A percentile compares a stretch with the other conserved stretches of the same genome.
phyloP scores from a whole-genome alignment of 768 basidiomycete species.

The Mycena latifolia region DNA sequence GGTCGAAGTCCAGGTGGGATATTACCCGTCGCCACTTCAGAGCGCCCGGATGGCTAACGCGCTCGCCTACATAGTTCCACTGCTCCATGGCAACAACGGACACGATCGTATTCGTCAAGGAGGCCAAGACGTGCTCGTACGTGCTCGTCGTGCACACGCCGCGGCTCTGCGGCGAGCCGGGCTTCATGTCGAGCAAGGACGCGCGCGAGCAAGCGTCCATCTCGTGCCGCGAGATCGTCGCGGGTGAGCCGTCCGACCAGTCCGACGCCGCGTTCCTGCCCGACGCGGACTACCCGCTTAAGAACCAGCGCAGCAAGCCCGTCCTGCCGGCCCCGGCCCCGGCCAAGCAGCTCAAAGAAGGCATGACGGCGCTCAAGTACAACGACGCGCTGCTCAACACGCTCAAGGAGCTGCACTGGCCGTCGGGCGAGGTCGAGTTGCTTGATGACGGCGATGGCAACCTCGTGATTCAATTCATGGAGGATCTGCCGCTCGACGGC shows the following conservation, averaged over 20 bases:
- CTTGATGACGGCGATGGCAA: constrained; percentile 55
- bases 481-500: constrained; percentile 51
- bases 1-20: constrained; percentile 90
- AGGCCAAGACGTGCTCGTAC: constrained; percentile 94
- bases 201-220: constrained; percentile 76
- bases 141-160: constrained; percentile 96
- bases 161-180: constrained; percentile 92
- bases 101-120: constrained; percentile 91
- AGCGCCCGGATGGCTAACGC: constrained; percentile 19
- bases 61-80: constrained; percentile 76
- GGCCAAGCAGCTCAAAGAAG: constrained; percentile 35
- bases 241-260: constrained; percentile 44
- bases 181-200: constrained; percentile 85
- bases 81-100: constrained; percentile 96
- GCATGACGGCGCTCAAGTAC: constrained; percentile 40
- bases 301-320: constrained; percentile 62
- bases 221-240: constrained; percentile 84
- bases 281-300: constrained; percentile 68
- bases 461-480: constrained; percentile 58
- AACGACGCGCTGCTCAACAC: constrained; percentile 54
- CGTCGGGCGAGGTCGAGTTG: constrained; percentile 57
- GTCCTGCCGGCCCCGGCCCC: constrained; percentile 56
- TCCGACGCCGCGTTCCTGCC: constrained; percentile 52
- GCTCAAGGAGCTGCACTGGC: constrained; percentile 44
- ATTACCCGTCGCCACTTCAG: constrained; percentile 36